Percentiles rank a stretch among this genome's conserved stretches.
Conservation (phyloP, 1,284 basidiomycete species). For the Apiotrichum gracile region DNA sequence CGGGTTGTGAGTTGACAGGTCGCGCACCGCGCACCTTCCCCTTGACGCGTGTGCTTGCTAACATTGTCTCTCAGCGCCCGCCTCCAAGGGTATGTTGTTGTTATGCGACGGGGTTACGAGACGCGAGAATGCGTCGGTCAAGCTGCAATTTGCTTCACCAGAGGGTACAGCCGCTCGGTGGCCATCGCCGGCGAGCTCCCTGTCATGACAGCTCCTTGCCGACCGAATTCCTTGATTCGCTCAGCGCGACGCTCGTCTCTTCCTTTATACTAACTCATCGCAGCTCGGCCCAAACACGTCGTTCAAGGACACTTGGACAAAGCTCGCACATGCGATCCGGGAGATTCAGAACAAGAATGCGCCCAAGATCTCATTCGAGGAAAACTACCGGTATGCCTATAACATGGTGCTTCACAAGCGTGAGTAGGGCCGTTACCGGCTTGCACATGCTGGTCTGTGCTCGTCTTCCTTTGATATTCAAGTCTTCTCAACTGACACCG, state of each 20-base stretch:
- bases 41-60: not conserved
- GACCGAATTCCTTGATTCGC: not conserved
- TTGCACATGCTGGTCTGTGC: not conserved
- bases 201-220: no score
- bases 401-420: constrained; percentile 83
- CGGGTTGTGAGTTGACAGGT: constrained; percentile 32
- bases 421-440: constrained; percentile 15
- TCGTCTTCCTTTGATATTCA: no score
- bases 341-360: constrained; percentile 97
- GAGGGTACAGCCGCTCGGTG: no score
- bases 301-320: constrained; percentile 45
- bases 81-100: constrained; percentile 32
- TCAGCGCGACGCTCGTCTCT: not conserved
- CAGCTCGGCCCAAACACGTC: constrained; percentile 40
- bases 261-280: not conserved
- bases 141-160: no score
- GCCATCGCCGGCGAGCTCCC: no score
- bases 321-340: constrained; percentile 62
- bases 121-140: no score
- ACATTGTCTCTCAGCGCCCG: constrained; percentile 27
- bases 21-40: not conserved
- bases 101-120: no score
- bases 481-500: not conserved
- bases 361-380: constrained; percentile 88
- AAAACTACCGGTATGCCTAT: constrained; percentile 90